Evolutionary conservation across 352 stramenopile species (phyloP).

Genomic region (Phytophthora tubulina): DNA sequence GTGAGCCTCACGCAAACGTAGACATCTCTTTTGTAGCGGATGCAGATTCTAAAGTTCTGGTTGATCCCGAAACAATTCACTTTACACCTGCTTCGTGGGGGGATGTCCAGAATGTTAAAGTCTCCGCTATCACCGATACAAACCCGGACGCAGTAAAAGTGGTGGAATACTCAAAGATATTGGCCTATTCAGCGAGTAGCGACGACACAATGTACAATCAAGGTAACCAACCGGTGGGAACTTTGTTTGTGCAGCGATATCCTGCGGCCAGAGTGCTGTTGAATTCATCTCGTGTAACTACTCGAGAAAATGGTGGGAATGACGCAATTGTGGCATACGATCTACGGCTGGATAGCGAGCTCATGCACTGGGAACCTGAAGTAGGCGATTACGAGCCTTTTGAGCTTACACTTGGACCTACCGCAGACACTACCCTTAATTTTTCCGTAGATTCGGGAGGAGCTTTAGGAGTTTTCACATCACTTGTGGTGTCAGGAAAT

Average conservation of each 20-base stretch:
- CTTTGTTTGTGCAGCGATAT: slow-evolving; percentile 57
- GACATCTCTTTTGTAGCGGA: slow-evolving; percentile 44
- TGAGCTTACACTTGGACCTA: slow-evolving; percentile 43
- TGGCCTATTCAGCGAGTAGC: slow-evolving; percentile 36
- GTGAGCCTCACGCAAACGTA: slow-evolving; percentile 52
- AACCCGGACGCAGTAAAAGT: slow-evolving; percentile 9
- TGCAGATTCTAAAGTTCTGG: slow-evolving; percentile 31
- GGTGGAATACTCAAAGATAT: slow-evolving; percentile 43
- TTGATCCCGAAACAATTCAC: slow-evolving; percentile 41
- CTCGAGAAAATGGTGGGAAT: slow-evolving; percentile 53
- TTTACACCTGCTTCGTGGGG: slow-evolving; percentile 50
- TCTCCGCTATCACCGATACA: slow-evolving; percentile 28
- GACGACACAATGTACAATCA: slow-evolving; percentile 57
- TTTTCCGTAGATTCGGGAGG: slow-evolving; percentile 31
- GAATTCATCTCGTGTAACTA: slow-evolving; percentile 43
- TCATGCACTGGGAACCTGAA: slow-evolving; percentile 71
- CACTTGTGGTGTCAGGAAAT: slow-evolving; percentile 57
- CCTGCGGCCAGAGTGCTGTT: slow-evolving; percentile 49
- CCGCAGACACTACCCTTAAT: slow-evolving; percentile 58
- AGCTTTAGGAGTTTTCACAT: slow-evolving; percentile 21
- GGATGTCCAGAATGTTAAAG: slow-evolving; percentile 25
- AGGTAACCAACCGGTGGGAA: slow-evolving; percentile 19
- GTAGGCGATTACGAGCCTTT: slow-evolving; percentile 47
- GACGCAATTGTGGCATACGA: slow-evolving; percentile 44
- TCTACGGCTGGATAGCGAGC: slow-evolving; percentile 56